Evolutionary conservation across 352 stramenopile genomes (phyloP).

Genomic region (Pythium sukuiense): DNA sequence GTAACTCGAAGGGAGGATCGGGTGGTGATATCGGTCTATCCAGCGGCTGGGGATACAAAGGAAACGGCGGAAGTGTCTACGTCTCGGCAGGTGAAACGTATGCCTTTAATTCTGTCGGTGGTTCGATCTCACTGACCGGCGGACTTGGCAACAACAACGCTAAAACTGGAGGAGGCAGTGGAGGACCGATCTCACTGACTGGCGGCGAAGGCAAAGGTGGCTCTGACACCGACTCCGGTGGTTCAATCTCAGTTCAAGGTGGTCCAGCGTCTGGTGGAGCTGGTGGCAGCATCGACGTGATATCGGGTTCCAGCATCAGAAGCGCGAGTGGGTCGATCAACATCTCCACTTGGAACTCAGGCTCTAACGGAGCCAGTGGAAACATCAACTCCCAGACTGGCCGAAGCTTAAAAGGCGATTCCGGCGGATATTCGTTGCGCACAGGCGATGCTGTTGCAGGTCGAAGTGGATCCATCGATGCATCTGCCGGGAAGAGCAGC

Average conservation of each 20-base stretch:
- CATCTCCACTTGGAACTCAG: constrained; percentile 69
- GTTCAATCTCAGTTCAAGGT: constrained; percentile 46
- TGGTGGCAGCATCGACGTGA: constrained; percentile 51
- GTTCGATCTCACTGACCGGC: constrained; percentile 48
- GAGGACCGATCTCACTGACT: constrained; percentile 52
- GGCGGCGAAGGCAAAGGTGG: constrained; percentile 55
- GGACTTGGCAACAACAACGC: constrained; percentile 47
- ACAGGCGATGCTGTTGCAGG: constrained; percentile 56
- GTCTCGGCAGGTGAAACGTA: constrained; percentile 65
- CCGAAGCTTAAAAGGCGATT: constrained; percentile 51
- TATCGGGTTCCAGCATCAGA: constrained; percentile 41
- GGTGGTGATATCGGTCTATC: constrained; percentile 77
- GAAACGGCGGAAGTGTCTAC: constrained; percentile 78
- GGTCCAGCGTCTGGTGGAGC: constrained; percentile 45
- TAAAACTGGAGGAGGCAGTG: constrained; percentile 50
- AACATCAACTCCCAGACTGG: constrained; percentile 62
- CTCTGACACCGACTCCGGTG: constrained; percentile 44
- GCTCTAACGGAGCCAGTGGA: constrained; percentile 64
- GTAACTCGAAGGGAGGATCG: constrained; percentile 59
- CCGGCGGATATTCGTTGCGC: constrained; percentile 51
- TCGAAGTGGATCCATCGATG: constrained; percentile 41
- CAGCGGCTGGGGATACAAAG: constrained; percentile 83
- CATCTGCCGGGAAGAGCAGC: constrained; percentile 60
- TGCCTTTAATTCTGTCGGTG: constrained; percentile 43
- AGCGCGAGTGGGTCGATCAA: constrained; percentile 56